These are phyloP conservation scores for Camptophora hylomeconis DNA, from an alignment of 2,329 filamentous ascomycete genomes.

Conservation along the genomic window DNA sequence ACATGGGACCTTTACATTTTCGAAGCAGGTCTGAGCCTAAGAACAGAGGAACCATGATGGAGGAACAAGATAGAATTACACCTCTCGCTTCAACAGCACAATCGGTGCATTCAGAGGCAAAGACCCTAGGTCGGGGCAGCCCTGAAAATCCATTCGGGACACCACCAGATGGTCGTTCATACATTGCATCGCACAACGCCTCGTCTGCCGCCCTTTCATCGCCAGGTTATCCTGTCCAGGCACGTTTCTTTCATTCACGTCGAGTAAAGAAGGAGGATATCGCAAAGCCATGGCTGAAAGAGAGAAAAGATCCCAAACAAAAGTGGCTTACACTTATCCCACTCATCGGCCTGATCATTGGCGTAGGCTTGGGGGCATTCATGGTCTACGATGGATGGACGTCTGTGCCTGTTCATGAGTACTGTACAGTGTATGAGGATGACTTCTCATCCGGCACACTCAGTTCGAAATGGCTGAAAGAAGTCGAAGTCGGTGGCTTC, in stretches of 20 bases:
- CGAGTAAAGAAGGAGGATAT: constrained; percentile 59
- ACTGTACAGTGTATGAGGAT: constrained; percentile 56
- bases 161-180: too few species aligned
- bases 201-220: too few species aligned
- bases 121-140: too few species aligned
- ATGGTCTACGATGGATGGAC: constrained; percentile 62
- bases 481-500: constrained; percentile 40
- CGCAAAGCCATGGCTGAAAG: constrained; percentile 59
- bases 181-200: too few species aligned
- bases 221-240: background rate
- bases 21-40: too few species aligned
- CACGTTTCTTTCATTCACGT: constrained; percentile 50
- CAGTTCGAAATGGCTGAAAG: constrained; percentile 53
- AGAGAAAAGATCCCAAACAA: constrained; percentile 62
- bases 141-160: too few species aligned
- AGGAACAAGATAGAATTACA: too few species aligned
- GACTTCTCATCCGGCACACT: constrained; percentile 42
- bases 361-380: constrained; percentile 54
- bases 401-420: constrained; percentile 61
- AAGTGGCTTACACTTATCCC: constrained; percentile 80
- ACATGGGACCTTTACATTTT: too few species aligned
- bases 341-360: constrained; percentile 55
- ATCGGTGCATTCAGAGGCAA: too few species aligned
- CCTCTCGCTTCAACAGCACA: too few species aligned
- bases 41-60: too few species aligned